Conservation (phyloP, 805 yeast species). For the Ogataea ramenticola region DNA sequence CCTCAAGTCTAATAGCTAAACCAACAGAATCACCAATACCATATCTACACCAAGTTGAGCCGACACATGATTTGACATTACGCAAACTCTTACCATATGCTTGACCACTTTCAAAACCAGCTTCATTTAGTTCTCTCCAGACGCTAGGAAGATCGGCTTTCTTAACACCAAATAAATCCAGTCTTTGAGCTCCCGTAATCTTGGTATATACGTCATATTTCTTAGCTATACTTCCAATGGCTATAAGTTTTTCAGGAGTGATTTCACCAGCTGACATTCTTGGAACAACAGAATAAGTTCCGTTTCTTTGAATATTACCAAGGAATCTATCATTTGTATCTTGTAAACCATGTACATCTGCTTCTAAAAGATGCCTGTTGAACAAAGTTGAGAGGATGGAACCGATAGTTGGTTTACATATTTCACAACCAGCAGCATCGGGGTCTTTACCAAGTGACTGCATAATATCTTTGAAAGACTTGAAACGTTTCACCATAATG, state of each 20-base stretch:
- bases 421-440: slow-evolving; percentile 28
- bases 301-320: slow-evolving; percentile 32
- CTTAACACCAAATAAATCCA: slow-evolving; percentile 28
- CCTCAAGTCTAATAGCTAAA: slow-evolving; percentile 29
- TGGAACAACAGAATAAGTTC: slow-evolving; percentile 31
- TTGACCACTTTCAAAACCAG: slow-evolving; percentile 31
- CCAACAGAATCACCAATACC: slow-evolving; percentile 34
- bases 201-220: slow-evolving; percentile 28
- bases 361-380: slow-evolving; percentile 24
- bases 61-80: slow-evolving; percentile 32
- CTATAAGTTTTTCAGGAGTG: slow-evolving; percentile 30
- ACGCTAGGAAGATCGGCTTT: slow-evolving; percentile 25
- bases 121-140: slow-evolving; percentile 25
- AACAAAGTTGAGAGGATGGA: slow-evolving; percentile 28
- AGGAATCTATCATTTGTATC: slow-evolving; percentile 30
- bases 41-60: slow-evolving; percentile 31
- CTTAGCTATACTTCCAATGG: slow-evolving; percentile 26
- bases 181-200: slow-evolving; percentile 30
- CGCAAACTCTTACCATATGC: slow-evolving; percentile 31
- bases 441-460: slow-evolving; percentile 19
- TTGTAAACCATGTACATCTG: slow-evolving; percentile 27
- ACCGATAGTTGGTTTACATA: slow-evolving; percentile 30
- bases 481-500: slow-evolving; percentile 26
- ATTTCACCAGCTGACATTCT: slow-evolving; percentile 32
- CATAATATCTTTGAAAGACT: slow-evolving; percentile 25